Percentiles rank a stretch among this genome's conserved stretches.
Conservation (phyloP, 805 yeast genomes). For the Zygosaccharomyces gambellarensis region DNA sequence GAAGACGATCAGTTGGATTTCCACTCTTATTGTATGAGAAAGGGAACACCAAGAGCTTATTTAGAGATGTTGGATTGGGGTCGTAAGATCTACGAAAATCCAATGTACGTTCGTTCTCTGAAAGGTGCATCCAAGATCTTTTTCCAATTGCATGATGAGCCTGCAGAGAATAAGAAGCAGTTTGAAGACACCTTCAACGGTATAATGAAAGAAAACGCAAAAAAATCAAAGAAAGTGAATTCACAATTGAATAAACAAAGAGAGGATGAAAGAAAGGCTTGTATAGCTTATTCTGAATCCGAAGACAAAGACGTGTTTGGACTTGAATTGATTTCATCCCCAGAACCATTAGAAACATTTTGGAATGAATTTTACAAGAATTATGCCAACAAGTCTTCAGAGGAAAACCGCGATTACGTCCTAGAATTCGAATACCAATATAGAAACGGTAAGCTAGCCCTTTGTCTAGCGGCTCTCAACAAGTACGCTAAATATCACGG, state of each 20-base stretch:
- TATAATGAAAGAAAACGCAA: slow-evolving; percentile 34
- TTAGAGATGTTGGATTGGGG: slow-evolving; percentile 77
- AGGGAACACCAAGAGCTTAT: slow-evolving; percentile 86
- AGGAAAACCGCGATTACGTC: slow-evolving; percentile 31
- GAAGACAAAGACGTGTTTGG: slow-evolving; percentile 64
- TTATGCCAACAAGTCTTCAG: slow-evolving; percentile 42
- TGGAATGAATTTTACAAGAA: slow-evolving; percentile 39
- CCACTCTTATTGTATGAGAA: slow-evolving; percentile 86
- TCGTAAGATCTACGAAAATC: slow-evolving; percentile 62
- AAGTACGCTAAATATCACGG: slow-evolving; percentile 21
- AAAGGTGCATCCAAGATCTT: slow-evolving; percentile 58
- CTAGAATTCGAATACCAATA: slow-evolving; percentile 30
- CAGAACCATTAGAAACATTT: slow-evolving; percentile 43
- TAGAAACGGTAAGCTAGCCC: slow-evolving; percentile 29
- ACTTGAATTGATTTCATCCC: slow-evolving; percentile 35
- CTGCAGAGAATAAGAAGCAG: slow-evolving; percentile 12
- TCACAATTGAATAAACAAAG: slow-evolving; percentile 45
- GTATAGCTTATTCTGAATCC: slow-evolving; percentile 42
- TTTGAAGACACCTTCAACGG: slow-evolving; percentile 10
- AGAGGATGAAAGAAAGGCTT: slow-evolving; percentile 46
- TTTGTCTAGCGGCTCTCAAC: slow-evolving; percentile 28
- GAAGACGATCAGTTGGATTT: slow-evolving; percentile 87
- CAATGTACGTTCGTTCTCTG: slow-evolving; percentile 67
- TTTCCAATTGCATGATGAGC: slow-evolving; percentile 36
- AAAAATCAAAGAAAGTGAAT: slow-evolving; percentile 55